Conservation (phyloP, 179 eudicot genomes). For the Patellifolia procumbens region DNA sequence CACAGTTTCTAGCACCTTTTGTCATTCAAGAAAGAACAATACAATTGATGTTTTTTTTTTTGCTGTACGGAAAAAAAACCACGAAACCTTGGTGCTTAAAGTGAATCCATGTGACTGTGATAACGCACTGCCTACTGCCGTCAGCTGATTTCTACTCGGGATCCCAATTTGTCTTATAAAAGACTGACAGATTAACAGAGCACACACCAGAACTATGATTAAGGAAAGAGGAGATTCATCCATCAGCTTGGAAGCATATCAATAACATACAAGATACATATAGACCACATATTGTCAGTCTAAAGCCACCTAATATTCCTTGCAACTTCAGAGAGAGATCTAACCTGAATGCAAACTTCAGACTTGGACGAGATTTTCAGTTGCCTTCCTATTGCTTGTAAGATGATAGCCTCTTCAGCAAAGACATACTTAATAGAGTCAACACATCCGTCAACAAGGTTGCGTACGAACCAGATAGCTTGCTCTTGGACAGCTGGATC, state of each 20-base stretch:
- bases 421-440: conserved; percentile 68
- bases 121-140: not conserved
- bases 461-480: conserved; percentile 76
- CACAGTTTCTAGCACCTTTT: not conserved
- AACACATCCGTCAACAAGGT: conserved; percentile 74
- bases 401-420: conserved; percentile 58
- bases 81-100: not conserved
- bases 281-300: conserved; percentile 3
- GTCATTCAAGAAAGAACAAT: not conserved
- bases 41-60: not conserved
- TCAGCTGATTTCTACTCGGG: not conserved
- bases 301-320: not conserved
- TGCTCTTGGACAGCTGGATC: conserved; percentile 94
- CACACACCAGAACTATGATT: not conserved
- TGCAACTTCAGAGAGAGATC: conserved; percentile 11
- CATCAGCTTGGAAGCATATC: not conserved
- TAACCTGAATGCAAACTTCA: conserved; percentile 87
- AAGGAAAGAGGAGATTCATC: not conserved
- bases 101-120: not conserved
- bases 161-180: not conserved
- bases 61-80: not conserved
- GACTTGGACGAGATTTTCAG: conserved; percentile 47
- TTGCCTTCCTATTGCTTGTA: conserved; percentile 73
- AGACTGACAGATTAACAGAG: not conserved
- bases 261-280: not conserved